A percentile compares a stretch with the other conserved stretches of the same genome.
Evolutionary conservation across 2,329 filamentous ascomycete species (phyloP).

Genomic region (Hypoxylon sp.): DNA sequence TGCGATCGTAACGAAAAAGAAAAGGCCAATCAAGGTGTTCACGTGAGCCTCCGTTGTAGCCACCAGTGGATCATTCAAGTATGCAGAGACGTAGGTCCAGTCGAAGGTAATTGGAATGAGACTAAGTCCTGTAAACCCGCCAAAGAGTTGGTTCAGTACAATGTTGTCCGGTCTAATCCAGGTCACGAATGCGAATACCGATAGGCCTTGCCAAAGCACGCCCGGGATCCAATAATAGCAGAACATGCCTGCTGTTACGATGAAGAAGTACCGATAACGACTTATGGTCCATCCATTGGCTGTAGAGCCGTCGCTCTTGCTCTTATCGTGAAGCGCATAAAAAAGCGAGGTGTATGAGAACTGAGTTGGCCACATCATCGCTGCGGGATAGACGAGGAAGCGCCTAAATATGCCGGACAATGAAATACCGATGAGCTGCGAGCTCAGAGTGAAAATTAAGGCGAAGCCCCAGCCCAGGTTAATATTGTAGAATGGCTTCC

Average conservation of each 20-base stretch:
- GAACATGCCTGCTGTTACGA: slow-evolving; percentile 60
- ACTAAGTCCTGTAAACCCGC: slow-evolving; percentile 61
- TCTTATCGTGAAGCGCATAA: slow-evolving; percentile 60
- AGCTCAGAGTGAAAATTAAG: slow-evolving; percentile 64
- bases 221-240: slow-evolving; percentile 69
- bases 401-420: slow-evolving; percentile 65
- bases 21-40: slow-evolving; percentile 60
- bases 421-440: slow-evolving; percentile 68
- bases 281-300: slow-evolving; percentile 63
- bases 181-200: slow-evolving; percentile 63
- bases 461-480: slow-evolving; percentile 65
- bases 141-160: slow-evolving; percentile 65
- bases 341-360: slow-evolving; percentile 65
- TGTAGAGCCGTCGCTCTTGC: slow-evolving; percentile 58
- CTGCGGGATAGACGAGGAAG: slow-evolving; percentile 64
- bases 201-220: slow-evolving; percentile 64
- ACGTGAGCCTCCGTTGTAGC: slow-evolving; percentile 58
- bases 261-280: slow-evolving; percentile 63
- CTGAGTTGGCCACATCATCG: slow-evolving; percentile 67
- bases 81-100: slow-evolving; percentile 58
- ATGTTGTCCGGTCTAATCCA: slow-evolving; percentile 65
- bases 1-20: slow-evolving; percentile 59
- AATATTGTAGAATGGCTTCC: slow-evolving; percentile 59
- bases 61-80: slow-evolving; percentile 55
- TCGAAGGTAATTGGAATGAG: slow-evolving; percentile 63